Percentiles rank a stretch among this genome's conserved stretches.
Conservation (phyloP, 2,329 filamentous ascomycete genomes). For the Alternaria triticimaculans region DNA sequence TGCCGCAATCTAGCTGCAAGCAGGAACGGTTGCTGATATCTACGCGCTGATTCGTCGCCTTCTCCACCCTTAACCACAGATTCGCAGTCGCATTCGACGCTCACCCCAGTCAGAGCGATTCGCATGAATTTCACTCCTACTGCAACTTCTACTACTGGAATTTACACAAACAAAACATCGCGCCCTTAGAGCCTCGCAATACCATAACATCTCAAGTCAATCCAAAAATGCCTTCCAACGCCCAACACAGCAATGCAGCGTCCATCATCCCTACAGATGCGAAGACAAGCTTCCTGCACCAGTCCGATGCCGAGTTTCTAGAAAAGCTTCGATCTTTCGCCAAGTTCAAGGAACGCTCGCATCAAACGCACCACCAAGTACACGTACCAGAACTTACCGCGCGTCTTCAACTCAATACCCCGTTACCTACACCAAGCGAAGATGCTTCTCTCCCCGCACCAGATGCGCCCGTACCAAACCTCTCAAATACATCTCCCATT, state of each 20-base stretch:
- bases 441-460: background rate
- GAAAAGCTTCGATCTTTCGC: background rate
- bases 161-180: background rate
- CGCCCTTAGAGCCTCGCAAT: background rate
- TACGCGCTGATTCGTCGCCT: background rate
- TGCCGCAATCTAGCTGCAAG: background rate
- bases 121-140: background rate
- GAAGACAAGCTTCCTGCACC: background rate
- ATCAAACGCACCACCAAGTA: background rate
- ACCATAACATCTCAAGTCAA: background rate
- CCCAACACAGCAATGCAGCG: background rate
- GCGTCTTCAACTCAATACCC: background rate
- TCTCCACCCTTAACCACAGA: background rate
- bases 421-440: background rate
- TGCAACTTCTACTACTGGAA: background rate
- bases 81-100: background rate
- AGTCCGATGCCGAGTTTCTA: background rate
- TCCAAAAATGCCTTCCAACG: background rate
- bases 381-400: background rate
- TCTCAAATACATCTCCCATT: conserved; percentile 11
- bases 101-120: background rate
- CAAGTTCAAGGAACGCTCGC: background rate
- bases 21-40: background rate
- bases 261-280: background rate
- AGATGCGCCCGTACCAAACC: background rate